Evolutionary conservation across 1,139 yeast genomes (phyloP).

Genomic region (Candida glucosophila): DNA sequence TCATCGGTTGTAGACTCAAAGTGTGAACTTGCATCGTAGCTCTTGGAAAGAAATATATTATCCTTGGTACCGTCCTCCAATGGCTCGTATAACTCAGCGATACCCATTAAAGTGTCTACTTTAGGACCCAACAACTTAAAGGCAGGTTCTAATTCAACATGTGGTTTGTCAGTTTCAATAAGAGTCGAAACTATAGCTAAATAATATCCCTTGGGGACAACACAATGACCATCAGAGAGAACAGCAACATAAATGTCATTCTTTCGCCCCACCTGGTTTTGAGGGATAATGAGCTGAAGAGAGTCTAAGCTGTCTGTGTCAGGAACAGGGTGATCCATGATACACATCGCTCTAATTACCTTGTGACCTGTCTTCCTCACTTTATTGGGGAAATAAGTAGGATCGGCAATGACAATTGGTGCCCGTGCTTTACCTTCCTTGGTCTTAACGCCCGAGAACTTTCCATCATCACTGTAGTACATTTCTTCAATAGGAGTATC

Average conservation of each 20-base stretch:
- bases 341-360: conserved; percentile 92
- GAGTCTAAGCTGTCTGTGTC: conserved; percentile 80
- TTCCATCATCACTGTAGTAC: conserved; percentile 55
- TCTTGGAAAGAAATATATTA: conserved; percentile 74
- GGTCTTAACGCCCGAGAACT: conserved; percentile 78
- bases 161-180: conserved; percentile 90
- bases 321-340: conserved; percentile 84
- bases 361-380: conserved; percentile 78
- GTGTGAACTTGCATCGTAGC: conserved; percentile 92
- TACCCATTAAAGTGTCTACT: conserved; percentile 89
- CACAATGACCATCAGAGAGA: conserved; percentile 84
- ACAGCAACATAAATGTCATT: conserved; percentile 93
- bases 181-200: conserved; percentile 92
- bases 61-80: conserved; percentile 71
- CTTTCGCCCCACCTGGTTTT: conserved; percentile 88
- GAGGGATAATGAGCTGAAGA: conserved; percentile 90
- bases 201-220: conserved; percentile 82
- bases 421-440: conserved; percentile 91
- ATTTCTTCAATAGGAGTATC: conserved; percentile 93
- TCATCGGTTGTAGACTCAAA: conserved; percentile 96
- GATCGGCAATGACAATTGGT: conserved; percentile 93
- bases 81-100: conserved; percentile 89
- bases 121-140: conserved; percentile 78
- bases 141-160: conserved; percentile 88
- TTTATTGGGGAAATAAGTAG: conserved; percentile 92